Base-by-base conservation (phyloP, 208 protist genomes). In the Kentomonas sorsogonicus region DNA sequence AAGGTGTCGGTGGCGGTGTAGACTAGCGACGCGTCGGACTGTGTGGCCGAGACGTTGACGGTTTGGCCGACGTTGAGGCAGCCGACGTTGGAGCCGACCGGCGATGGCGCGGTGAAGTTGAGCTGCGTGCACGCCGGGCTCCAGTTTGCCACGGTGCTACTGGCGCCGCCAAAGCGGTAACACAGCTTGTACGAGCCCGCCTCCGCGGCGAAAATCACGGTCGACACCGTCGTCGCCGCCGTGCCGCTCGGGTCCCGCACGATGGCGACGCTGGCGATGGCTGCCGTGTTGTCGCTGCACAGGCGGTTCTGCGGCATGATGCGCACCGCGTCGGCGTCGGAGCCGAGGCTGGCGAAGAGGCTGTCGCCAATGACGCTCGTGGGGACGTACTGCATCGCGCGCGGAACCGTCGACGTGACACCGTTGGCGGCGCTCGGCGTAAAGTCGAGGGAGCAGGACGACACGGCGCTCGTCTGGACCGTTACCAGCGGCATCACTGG, bases 341-440 rank as follows among this genome's bases (percentile, higher is more conserved):
- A 70, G 47, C 60, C 45, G 18, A 74, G 47, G 15, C 18, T 48
- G 4, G 38, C 50, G 15, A 76, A 64, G 1, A 46, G 47, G 4
- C 29, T 29, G 11, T 58, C 63, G 38, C 78, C 70, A 22, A 72
- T 18, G 56, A 95, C 67, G n/a, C 53, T 69, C 0, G 72, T 73
- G 10, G 53, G 68, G 41, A 89, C 67, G 69, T 91, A 95, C 69
- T 89, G 86, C 83, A 93, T 86, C 1, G 89, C 89, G 16, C 89
- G 74, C 9, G 72, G 52, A 15, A 47, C 45, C 9, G 53, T 30
- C 1, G 30, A 22, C 31, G 52, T 30, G 53, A 60, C 70, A 38
- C 64, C 60, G 64, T 83, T 79, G 47, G 15, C 27, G 1, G 72
- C 39, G 55, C 74, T 84, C 47, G 68, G 20, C 18, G 63, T 25